Conservation (phyloP, 768 basidiomycete species). For the Neoboletus subvelutipes region DNA sequence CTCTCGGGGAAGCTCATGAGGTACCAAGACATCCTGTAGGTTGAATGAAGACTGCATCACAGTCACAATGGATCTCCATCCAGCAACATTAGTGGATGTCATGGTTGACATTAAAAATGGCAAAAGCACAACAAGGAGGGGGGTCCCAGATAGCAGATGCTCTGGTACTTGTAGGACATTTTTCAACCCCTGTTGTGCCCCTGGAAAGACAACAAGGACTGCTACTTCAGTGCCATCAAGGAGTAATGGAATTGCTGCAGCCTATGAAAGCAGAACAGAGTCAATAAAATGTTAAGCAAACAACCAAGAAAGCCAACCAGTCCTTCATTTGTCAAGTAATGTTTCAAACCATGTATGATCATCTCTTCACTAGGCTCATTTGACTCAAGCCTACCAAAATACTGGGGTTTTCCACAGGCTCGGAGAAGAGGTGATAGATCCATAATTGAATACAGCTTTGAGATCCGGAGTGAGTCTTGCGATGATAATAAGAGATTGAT, state of each 20-base stretch:
- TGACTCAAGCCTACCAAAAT: slow-evolving; percentile 52
- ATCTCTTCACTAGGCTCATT: slow-evolving; percentile 39
- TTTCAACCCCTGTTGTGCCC: slow-evolving; percentile 34
- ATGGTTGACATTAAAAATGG: slow-evolving; percentile 24
- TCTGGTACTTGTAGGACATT: slow-evolving; percentile 43
- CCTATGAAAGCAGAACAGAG: slow-evolving; percentile 37
- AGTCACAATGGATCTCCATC: slow-evolving; percentile 14
- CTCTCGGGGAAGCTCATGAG: slow-evolving; percentile 7
- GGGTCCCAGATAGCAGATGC: slow-evolving; percentile 13
- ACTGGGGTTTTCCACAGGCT: slow-evolving; percentile 50
- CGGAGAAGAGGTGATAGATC: slow-evolving; percentile 49
- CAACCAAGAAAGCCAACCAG: slow-evolving; percentile 39
- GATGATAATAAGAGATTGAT: slow-evolving; percentile 49
- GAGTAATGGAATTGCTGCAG: slow-evolving; percentile 46
- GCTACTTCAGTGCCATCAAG: slow-evolving; percentile 51
- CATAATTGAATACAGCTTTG: slow-evolving; percentile 46
- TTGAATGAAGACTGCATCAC: slow-evolving; percentile 4
- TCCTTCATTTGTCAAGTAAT: slow-evolving; percentile 46
- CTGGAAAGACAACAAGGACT: slow-evolving; percentile 56
- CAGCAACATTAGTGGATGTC: slow-evolving; percentile 12
- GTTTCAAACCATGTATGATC: slow-evolving; percentile 40
- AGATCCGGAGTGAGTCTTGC: slow-evolving; percentile 42
- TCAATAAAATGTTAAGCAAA: slow-evolving; percentile 4
- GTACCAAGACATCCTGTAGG: background rate
- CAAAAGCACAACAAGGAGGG: slow-evolving; percentile 28